Percentiles rank a stretch among this genome's conserved stretches.
phyloP scores from a whole-genome alignment of 1,284 basidiomycete species.

The Moesziomyces parantarcticus region DNA sequence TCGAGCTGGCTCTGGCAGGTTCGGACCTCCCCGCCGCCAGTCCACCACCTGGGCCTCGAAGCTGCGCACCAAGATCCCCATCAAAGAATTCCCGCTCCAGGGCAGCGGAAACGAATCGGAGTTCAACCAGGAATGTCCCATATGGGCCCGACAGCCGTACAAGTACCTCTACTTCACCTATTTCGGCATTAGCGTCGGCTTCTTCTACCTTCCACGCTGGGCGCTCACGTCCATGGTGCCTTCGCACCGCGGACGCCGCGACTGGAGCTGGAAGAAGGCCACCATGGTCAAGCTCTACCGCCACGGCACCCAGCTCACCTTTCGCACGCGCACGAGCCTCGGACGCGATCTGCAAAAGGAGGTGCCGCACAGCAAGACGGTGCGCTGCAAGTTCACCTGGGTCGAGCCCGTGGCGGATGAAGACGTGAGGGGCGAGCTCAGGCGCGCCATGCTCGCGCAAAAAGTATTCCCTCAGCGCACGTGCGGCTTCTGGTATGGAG shows the following conservation, averaged over 20 bases:
- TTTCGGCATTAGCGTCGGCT: constrained; percentile 58
- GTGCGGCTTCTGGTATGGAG: constrained; percentile 62
- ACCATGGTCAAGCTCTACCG: constrained; percentile 58
- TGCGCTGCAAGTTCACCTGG: constrained; percentile 58
- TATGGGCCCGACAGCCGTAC: constrained; percentile 59
- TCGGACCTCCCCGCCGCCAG: constrained; percentile 16
- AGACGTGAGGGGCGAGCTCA: constrained; percentile 56
- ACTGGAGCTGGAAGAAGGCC: constrained; percentile 62
- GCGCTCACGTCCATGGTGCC: constrained; percentile 45
- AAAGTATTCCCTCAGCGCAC: constrained; percentile 36
- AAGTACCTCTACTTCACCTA: constrained; percentile 59
- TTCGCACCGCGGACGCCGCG: constrained; percentile 39
- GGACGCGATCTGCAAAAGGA: constrained; percentile 48
- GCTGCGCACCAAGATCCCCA: constrained; percentile 44
- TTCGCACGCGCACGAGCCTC: constrained; percentile 56
- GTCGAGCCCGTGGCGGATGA: constrained; percentile 44
- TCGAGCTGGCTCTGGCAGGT: constrained; percentile 1
- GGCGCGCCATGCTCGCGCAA: constrained; percentile 52
- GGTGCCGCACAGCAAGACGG: constrained; percentile 57
- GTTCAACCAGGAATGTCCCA: constrained; percentile 52
- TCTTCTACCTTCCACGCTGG: constrained; percentile 53
- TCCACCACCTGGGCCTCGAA: constrained; percentile 44
- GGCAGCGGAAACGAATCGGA: constrained; percentile 56
- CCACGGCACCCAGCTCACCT: constrained; percentile 56
- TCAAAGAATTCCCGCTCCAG: constrained; percentile 61